phyloP scores from a whole-genome alignment of 176 grass and related monocot genomes.

The Triticum dicoccoides region DNA sequence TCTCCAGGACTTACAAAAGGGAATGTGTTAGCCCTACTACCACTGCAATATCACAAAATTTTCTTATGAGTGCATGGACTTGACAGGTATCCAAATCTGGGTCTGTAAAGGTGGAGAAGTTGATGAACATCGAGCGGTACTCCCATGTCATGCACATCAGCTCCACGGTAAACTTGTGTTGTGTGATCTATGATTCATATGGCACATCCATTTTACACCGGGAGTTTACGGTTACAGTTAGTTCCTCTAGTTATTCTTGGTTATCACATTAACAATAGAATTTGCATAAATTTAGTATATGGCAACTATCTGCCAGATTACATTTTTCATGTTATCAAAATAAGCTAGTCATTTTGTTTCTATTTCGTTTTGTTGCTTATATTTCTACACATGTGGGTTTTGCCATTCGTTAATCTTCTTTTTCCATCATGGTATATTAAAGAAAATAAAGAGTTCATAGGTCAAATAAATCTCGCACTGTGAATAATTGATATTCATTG shows the following conservation, averaged over 20 bases:
- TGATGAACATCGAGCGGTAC: conserved; percentile 90
- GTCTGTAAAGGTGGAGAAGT: conserved; percentile 83
- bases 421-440: background rate
- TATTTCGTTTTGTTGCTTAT: background rate
- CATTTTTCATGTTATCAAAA: background rate
- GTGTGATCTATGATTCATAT: background rate
- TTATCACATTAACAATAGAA: background rate
- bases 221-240: background rate
- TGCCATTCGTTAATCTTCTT: background rate
- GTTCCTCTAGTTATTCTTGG: background rate
- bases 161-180: conserved; percentile 58
- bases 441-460: background rate
- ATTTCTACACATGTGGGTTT: background rate
- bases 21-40: conserved; percentile 9
- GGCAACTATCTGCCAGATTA: background rate
- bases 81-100: conserved; percentile 78
- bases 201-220: conserved; percentile 12
- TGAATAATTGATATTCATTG: background rate
- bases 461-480: background rate
- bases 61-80: conserved; percentile 17
- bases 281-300: background rate
- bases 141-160: conserved; percentile 98
- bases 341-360: background rate
- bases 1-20: background rate
- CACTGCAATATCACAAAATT: background rate